Conservation (phyloP, 371 early-diverging fungal species). For the Circinella minor region DNA sequence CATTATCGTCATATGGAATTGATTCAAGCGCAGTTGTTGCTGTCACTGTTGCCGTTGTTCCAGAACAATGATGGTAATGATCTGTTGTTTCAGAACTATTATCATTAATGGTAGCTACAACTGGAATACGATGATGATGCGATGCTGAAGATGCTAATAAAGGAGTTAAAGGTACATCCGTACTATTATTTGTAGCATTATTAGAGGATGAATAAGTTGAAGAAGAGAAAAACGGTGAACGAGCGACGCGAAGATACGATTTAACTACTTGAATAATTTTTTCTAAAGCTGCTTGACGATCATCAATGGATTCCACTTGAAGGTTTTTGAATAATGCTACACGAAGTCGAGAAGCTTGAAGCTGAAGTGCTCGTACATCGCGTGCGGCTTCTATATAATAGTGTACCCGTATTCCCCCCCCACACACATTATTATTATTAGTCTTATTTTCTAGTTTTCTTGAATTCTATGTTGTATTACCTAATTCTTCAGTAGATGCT, state of each 20-base stretch:
- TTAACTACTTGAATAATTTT: constrained; percentile 54
- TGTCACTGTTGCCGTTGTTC: no score
- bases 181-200: not conserved
- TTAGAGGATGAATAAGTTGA: constrained; percentile 25
- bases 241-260: constrained; percentile 45
- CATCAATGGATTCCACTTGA: constrained; percentile 43
- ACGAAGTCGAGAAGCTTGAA: constrained; percentile 51
- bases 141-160: constrained; percentile 7
- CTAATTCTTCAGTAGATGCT: not conserved
- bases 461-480: not conserved
- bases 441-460: not conserved
- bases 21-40: constrained; percentile 12
- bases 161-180: not conserved
- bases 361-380: constrained; percentile 45
- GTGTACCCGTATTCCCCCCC: not conserved
- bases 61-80: not conserved
- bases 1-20: constrained; percentile 12
- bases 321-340: constrained; percentile 52
- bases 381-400: constrained; percentile 24
- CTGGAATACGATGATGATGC: not conserved
- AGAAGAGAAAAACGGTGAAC: constrained; percentile 30
- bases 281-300: constrained; percentile 41
- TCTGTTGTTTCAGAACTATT: constrained; percentile 8
- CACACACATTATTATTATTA: not conserved
- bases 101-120: not conserved